phyloP scores from a whole-genome alignment of 768 basidiomycete genomes.

The Tricholoma flavovirens region DNA sequence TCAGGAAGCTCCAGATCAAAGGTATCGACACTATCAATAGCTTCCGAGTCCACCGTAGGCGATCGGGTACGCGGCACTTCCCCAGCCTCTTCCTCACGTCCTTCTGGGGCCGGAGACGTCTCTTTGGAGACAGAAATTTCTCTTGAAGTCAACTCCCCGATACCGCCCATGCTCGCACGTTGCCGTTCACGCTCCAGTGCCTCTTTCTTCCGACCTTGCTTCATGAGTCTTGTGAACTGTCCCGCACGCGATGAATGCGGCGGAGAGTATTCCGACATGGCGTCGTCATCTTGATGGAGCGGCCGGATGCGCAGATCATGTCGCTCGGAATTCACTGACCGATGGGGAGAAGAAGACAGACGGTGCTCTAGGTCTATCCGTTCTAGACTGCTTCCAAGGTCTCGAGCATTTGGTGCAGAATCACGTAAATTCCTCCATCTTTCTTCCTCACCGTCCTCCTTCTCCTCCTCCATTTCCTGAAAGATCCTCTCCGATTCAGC shows the following conservation, averaged over 20 bases:
- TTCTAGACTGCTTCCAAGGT: background rate
- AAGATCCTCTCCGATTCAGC: constrained; percentile 26
- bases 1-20: background rate
- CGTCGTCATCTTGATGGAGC: constrained; percentile 8
- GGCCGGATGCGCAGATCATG: constrained; percentile 18
- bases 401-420: background rate
- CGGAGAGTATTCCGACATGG: constrained; percentile 23
- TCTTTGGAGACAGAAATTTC: background rate
- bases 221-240: constrained; percentile 26
- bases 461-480: constrained; percentile 11
- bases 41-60: background rate
- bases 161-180: constrained; percentile 24
- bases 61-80: background rate
- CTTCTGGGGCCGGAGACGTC: background rate
- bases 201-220: constrained; percentile 30
- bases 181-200: constrained; percentile 28
- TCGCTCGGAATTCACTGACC: constrained; percentile 1
- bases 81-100: background rate
- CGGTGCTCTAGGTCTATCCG: background rate
- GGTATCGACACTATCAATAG: background rate
- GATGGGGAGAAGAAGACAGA: constrained; percentile 1
- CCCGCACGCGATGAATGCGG: constrained; percentile 25
- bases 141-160: background rate
- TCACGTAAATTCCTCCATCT: background rate
- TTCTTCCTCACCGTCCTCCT: background rate